These are phyloP conservation scores for Prunus dulcis DNA, from an alignment of 306 rosid species.

Conservation along the genomic window DNA sequence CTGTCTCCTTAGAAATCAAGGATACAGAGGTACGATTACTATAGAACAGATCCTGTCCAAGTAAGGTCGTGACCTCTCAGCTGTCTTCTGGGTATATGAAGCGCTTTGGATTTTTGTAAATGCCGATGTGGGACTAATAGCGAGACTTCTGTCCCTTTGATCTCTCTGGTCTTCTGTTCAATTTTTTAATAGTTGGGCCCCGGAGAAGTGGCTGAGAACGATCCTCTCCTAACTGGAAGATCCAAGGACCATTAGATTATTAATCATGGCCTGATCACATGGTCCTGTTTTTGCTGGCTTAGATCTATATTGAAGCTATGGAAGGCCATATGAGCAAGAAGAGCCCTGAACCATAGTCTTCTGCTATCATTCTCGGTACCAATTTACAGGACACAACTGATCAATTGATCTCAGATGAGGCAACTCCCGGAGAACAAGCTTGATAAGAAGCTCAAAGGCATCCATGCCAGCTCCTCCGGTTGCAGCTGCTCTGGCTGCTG, in stretches of 20 bases:
- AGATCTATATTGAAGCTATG: conserved; percentile 48
- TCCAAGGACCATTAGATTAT: not conserved
- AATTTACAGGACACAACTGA: conserved; percentile 57
- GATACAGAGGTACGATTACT: conserved; percentile 20
- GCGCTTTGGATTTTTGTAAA: not conserved
- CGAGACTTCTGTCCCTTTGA: not conserved
- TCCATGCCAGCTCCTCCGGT: conserved; percentile 32
- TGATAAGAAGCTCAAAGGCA: conserved; percentile 64
- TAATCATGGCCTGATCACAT: conserved; percentile 10
- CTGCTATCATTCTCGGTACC: conserved; percentile 32
- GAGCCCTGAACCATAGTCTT: conserved; percentile 16
- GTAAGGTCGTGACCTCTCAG: not conserved
- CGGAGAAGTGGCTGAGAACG: not conserved
- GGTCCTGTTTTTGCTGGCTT: not conserved
- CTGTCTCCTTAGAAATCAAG: conserved; percentile 24
- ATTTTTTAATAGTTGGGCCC: not conserved
- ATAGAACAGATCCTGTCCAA: conserved; percentile 30
- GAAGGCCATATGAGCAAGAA: conserved; percentile 81
- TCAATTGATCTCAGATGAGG: conserved; percentile 61
- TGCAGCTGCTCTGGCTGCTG: conserved; percentile 84
- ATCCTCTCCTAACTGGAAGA: not conserved
- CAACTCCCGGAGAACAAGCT: conserved; percentile 65
- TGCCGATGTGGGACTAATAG: not conserved
- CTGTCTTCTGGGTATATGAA: accelerated
- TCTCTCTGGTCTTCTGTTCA: too few relatives aligned